Evolutionary conservation across 192 early-diverging fungal genomes (phyloP), one percentile per base, ranked within the genome.

Genomic region (Coemansia sp.): DNA sequence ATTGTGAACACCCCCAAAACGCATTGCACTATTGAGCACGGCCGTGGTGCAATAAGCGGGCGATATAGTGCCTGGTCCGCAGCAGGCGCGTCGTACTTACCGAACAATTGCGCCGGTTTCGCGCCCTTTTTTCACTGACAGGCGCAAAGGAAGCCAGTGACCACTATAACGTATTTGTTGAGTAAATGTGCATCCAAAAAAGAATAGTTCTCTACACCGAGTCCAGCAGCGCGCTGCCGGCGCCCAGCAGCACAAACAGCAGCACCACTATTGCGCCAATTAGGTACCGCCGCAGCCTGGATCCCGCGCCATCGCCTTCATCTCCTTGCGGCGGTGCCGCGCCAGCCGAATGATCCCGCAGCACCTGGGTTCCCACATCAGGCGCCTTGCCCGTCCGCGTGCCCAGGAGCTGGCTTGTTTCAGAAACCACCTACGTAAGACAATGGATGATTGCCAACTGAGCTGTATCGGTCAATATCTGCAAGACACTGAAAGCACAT

Each of bases 211-310:
- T n/a, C n/a, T 20, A 50, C 4, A 50, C 20, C 40, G 39, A 41
- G 59, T 53, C 51, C 30, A 45, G 34, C 51, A 61, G 43, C 10
- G 51, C 59, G 36, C 59, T 53, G 43, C 23, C 59, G 10, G 35
- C 51, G 19, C 59, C 59, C 32, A 61, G 20, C 4, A 61, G 35
- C 19, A 43, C 51, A 38, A 53, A 61, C 35, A 61, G 36, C 25
- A 53, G 19, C 27, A 61, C 26, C 17, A 53, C 44, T 17, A 52
- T 22, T 12, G 49, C 41, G n/a, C 49, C 48, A 34, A 60, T 50
- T 27, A 51, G 17, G 30, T 20, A 53, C 4, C 38, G 35, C n/a
- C 51, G 36, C 15, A 53, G 38, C 26, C 27, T 28, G 11, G 22
- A 44, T 1, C 19, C 42, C 25, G 49, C 49, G 23, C 34, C 25